A percentile compares a stretch with the other conserved stretches of the same genome.
Conservation (phyloP, 371 early-diverging fungal genomes). For the Mucor saturninus region DNA sequence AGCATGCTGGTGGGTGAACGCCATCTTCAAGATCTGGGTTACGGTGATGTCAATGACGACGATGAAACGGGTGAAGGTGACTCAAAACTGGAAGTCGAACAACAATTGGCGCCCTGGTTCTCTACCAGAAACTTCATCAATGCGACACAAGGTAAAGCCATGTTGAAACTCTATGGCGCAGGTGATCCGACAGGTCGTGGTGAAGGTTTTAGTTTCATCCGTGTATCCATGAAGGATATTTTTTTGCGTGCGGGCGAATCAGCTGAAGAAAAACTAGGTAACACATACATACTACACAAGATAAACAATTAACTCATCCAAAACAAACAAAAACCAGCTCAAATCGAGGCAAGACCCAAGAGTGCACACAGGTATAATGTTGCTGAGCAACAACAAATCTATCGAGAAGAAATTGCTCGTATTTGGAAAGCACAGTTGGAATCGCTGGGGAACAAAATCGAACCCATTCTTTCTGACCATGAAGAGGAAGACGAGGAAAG, state of each 20-base stretch:
- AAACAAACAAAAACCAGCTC: conserved; percentile 43
- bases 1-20: conserved; percentile 97
- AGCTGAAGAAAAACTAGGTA: conserved; percentile 77
- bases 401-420: conserved; percentile 89
- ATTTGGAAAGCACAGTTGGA: conserved; percentile 94
- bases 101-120: conserved; percentile 97
- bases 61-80: conserved; percentile 76
- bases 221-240: conserved; percentile 96
- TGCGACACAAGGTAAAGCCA: conserved; percentile 90
- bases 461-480: conserved; percentile 59
- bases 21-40: conserved; percentile 94
- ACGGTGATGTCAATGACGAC: conserved; percentile 66
- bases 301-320: too few species aligned
- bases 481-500: conserved; percentile 57
- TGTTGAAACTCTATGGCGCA: conserved; percentile 93
- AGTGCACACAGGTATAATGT: conserved; percentile 91
- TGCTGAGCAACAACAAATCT: conserved; percentile 95
- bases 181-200: conserved; percentile 98
- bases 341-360: conserved; percentile 82
- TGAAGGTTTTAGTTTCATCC: conserved; percentile 98
- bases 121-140: conserved; percentile 96
- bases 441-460: conserved; percentile 64
- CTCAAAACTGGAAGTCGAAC: conserved; percentile 84
- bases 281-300: too few species aligned
- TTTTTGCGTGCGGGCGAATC: conserved; percentile 90